Conservation (phyloP, 768 basidiomycete genomes). For the Lactarius psammicola region DNA sequence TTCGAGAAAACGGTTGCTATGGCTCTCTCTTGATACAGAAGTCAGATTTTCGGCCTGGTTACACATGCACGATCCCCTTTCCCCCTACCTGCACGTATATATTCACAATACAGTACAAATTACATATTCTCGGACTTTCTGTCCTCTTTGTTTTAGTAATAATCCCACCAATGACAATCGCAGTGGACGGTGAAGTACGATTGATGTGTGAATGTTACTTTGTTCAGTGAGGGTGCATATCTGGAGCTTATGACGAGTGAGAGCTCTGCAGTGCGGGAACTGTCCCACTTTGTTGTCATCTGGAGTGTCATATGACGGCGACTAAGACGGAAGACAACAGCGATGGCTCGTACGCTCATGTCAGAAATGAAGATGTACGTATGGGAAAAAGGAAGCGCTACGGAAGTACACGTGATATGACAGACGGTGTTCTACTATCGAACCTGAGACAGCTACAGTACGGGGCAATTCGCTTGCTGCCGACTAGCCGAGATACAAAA, state of each 20-base stretch:
- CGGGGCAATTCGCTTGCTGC: not conserved
- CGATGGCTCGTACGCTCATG: too few species aligned
- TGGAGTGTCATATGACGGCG: too few species aligned
- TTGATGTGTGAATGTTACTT: too few species aligned
- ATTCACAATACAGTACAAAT: constrained; percentile 25
- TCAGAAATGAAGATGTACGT: too few species aligned
- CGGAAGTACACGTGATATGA: not conserved
- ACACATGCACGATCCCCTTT: constrained; percentile 16
- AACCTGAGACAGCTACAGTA: too few species aligned
- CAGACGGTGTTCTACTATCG: too few species aligned
- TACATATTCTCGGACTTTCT: constrained; percentile 17
- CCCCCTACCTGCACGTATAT: constrained; percentile 26
- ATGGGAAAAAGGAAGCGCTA: too few species aligned
- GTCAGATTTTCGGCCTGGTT: constrained; percentile 1
- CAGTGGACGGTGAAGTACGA: constrained; percentile 22
- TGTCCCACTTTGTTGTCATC: too few species aligned
- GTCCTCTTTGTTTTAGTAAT: constrained; percentile 28
- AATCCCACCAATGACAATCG: constrained; percentile 22
- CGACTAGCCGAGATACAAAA: not conserved
- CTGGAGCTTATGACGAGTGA: too few species aligned
- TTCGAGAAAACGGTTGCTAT: constrained; percentile 8
- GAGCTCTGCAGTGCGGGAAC: too few species aligned
- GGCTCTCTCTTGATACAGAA: constrained; percentile 6
- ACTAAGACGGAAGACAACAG: too few species aligned
- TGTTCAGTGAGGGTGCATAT: too few species aligned